Percentiles rank a stretch among this genome's conserved stretches.
These are phyloP conservation scores for Neofusicoccum umdonicola DNA, from an alignment of 2,329 filamentous ascomycete species.

Conservation along the genomic window DNA sequence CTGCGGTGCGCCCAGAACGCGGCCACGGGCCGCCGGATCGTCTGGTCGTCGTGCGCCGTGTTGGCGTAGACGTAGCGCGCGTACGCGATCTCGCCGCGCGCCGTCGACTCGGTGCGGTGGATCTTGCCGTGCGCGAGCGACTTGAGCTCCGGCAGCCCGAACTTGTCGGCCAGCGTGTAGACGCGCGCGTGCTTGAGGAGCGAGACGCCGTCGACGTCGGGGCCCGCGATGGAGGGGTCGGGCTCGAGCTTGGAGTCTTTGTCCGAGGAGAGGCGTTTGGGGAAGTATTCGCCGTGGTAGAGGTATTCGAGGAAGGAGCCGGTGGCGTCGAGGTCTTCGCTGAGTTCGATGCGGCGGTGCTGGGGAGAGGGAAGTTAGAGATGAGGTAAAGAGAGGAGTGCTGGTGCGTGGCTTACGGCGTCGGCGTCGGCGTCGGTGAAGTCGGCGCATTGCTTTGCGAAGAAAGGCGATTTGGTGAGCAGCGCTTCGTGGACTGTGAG, in stretches of 20 bases:
- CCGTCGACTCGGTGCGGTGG: conserved; percentile 83
- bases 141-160: conserved; percentile 65
- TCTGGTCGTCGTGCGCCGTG: conserved; percentile 65
- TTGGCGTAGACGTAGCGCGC: conserved; percentile 86
- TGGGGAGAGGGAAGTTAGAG: conserved; percentile 25
- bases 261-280: conserved; percentile 57
- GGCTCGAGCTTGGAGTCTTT: conserved; percentile 67
- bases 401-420: conserved; percentile 27
- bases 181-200: conserved; percentile 85
- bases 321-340: conserved; percentile 70
- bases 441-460: conserved; percentile 60
- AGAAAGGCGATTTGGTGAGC: conserved; percentile 71
- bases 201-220: conserved; percentile 77
- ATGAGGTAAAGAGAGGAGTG: conserved; percentile 16
- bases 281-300: conserved; percentile 86
- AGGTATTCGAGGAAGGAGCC: conserved; percentile 80
- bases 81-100: conserved; percentile 86
- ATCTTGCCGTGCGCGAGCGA: conserved; percentile 83
- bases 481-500: conserved; percentile 80
- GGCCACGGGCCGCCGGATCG: conserved; percentile 79
- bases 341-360: conserved; percentile 68
- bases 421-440: conserved; percentile 61
- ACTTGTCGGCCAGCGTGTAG: conserved; percentile 83
- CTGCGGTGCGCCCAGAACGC: conserved; percentile 83
- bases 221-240: conserved; percentile 61